Percentiles rank a stretch among this genome's conserved stretches.
Conservation (phyloP, 2,329 filamentous ascomycete species). For the Alternaria tenuissima region DNA sequence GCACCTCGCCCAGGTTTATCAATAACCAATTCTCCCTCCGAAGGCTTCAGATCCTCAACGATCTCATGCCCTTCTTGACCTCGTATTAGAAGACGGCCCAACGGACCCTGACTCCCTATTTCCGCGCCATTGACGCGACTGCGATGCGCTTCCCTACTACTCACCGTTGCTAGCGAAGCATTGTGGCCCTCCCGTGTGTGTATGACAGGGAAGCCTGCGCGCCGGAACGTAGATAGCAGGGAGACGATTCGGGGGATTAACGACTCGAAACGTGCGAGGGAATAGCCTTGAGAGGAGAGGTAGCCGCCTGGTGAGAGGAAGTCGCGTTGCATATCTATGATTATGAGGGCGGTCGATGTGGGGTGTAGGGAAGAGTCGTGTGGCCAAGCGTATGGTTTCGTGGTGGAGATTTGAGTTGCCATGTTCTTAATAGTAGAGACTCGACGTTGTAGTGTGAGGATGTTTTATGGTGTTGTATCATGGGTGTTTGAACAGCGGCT, state of each 20-base stretch:
- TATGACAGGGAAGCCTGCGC: constrained; percentile 53
- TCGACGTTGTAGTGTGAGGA: neutral
- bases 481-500: neutral
- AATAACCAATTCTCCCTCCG: constrained; percentile 47
- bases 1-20: constrained; percentile 65
- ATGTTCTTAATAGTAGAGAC: neutral
- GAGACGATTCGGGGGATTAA: constrained; percentile 56
- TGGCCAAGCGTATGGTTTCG: constrained; percentile 53
- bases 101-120: constrained; percentile 62
- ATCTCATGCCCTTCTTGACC: constrained; percentile 61
- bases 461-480: neutral
- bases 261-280: constrained; percentile 50
- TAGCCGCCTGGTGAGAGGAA: constrained; percentile 61
- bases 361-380: constrained; percentile 51
- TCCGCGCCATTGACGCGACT: constrained; percentile 62
- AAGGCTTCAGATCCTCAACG: constrained; percentile 61
- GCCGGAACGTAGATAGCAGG: constrained; percentile 55
- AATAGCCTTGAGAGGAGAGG: constrained; percentile 59
- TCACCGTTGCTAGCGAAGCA: constrained; percentile 64
- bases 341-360: constrained; percentile 59
- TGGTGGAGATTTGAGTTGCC: constrained; percentile 32
- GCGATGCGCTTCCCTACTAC: constrained; percentile 62
- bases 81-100: constrained; percentile 64
- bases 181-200: constrained; percentile 64
- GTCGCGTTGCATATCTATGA: constrained; percentile 66